These are phyloP conservation scores for Amanita exitialis DNA, from an alignment of 768 basidiomycete genomes.

Conservation along the genomic window DNA sequence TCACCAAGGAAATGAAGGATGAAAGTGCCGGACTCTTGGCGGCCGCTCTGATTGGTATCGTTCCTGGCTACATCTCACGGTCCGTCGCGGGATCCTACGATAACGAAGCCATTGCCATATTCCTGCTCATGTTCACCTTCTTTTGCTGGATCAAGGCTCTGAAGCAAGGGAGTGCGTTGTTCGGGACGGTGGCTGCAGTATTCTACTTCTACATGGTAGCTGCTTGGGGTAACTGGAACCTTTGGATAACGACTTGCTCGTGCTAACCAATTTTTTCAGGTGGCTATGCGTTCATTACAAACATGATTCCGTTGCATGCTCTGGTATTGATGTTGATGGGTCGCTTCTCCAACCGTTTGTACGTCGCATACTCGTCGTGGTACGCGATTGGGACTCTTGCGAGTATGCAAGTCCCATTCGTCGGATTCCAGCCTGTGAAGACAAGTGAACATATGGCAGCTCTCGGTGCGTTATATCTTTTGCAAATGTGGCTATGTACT, in stretches of 20 bases:
- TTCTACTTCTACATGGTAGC: conserved; percentile 99
- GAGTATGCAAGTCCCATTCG: conserved; percentile 99
- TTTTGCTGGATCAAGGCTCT: conserved; percentile 95
- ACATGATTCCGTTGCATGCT: conserved; percentile 98
- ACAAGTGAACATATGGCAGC: conserved; percentile 99
- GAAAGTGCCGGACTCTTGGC: conserved; percentile 94
- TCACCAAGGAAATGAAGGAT: conserved; percentile 94
- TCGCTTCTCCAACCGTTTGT: conserved; percentile 83
- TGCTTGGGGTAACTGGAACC: conserved; percentile 73
- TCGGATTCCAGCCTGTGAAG: conserved; percentile 96
- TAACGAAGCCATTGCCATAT: conserved; percentile 99
- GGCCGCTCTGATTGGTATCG: conserved; percentile 96
- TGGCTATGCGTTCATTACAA: conserved; percentile 99
- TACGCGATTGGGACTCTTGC: conserved; percentile 95
- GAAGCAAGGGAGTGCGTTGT: conserved; percentile 88
- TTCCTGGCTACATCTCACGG: conserved; percentile 96
- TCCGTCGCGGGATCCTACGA: conserved; percentile 99
- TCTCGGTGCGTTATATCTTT: conserved; percentile 45
- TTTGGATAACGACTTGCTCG: conserved; percentile 1
- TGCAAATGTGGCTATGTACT: conserved; percentile 1
- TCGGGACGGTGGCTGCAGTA: conserved; percentile 80
- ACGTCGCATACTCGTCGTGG: conserved; percentile 95
- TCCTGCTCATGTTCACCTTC: conserved; percentile 99
- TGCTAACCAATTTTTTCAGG: conserved; percentile 30
- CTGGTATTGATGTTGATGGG: conserved; percentile 96